A percentile compares a stretch with the other conserved stretches of the same genome.
These are phyloP conservation scores for Auriculariales sp. DNA, from an alignment of 768 basidiomycete species.

Conservation along the genomic window DNA sequence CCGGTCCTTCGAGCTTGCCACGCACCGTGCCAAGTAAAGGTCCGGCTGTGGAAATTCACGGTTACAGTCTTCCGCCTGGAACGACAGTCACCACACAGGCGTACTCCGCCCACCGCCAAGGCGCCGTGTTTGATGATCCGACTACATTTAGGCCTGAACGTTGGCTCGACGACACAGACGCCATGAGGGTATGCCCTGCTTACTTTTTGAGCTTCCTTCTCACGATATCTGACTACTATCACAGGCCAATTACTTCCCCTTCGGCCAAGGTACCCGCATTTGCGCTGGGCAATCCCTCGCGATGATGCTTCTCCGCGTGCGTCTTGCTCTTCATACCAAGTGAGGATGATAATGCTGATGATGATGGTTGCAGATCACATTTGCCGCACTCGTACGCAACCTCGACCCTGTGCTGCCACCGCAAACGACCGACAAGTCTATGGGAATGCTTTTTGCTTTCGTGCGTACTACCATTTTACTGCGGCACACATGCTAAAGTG, in stretches of 20 bases:
- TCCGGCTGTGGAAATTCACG: conserved; percentile 65
- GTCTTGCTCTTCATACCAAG: neutral
- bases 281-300: conserved; percentile 72
- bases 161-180: conserved; percentile 40
- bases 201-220: too few relatives aligned
- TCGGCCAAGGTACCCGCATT: conserved; percentile 54
- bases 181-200: conserved; percentile 12
- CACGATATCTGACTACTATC: too few relatives aligned
- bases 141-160: conserved; percentile 70
- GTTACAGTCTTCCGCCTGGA: conserved; percentile 65
- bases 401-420: conserved; percentile 50
- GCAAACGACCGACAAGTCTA: conserved; percentile 60
- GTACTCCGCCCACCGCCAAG: conserved; percentile 77
- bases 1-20: conserved; percentile 60
- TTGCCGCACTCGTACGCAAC: conserved; percentile 48
- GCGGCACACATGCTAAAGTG: too few relatives aligned
- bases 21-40: conserved; percentile 54
- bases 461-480: conserved; percentile 31
- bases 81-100: conserved; percentile 65
- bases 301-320: conserved; percentile 42
- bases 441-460: conserved; percentile 73
- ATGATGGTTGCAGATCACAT: conserved; percentile 18
- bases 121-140: conserved; percentile 56
- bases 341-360: neutral
- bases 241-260: conserved; percentile 40